phyloP scores from a whole-genome alignment of 106 monocot species.

The Dendrobium chrysotoxum region DNA sequence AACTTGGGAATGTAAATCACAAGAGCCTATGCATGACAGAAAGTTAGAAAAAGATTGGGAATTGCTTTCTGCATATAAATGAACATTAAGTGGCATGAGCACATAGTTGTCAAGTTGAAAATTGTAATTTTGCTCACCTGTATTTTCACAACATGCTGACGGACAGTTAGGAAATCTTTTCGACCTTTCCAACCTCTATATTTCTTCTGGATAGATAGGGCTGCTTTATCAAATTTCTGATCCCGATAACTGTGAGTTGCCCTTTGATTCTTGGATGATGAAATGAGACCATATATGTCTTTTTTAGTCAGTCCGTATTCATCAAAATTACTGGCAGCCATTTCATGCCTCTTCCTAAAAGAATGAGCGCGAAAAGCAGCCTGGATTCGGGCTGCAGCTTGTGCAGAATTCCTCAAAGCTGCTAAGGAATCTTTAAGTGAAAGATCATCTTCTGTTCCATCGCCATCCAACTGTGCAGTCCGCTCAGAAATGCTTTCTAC shows the following conservation, averaged over 20 bases:
- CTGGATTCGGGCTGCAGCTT: conserved; percentile 81
- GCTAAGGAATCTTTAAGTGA: conserved; percentile 61
- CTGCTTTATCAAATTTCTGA: conserved; percentile 43
- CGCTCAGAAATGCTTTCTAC: conserved; percentile 45
- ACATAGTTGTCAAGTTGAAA: not conserved
- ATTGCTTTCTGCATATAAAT: not conserved
- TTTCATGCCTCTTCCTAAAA: conserved; percentile 44
- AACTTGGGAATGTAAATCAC: not conserved
- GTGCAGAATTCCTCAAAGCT: conserved; percentile 61
- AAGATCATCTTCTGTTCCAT: conserved; percentile 47
- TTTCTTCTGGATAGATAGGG: conserved; percentile 64
- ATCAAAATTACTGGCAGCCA: conserved; percentile 3
- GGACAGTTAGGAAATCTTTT: conserved; percentile 42
- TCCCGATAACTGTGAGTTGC: conserved; percentile 13
- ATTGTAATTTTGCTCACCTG: conserved; percentile 41
- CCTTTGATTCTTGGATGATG: conserved; percentile 17
- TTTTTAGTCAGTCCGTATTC: conserved; percentile 26
- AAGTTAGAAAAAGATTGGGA: not conserved
- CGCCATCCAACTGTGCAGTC: conserved; percentile 19
- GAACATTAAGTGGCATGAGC: not conserved
- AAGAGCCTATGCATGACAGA: not conserved
- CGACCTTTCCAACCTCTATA: conserved; percentile 64
- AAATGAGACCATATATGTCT: conserved; percentile 26
- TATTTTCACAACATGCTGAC: conserved; percentile 56
- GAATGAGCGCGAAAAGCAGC: conserved; percentile 69